These are phyloP conservation scores for Glycine soja DNA, from an alignment of 306 rosid genomes.

Conservation along the genomic window DNA sequence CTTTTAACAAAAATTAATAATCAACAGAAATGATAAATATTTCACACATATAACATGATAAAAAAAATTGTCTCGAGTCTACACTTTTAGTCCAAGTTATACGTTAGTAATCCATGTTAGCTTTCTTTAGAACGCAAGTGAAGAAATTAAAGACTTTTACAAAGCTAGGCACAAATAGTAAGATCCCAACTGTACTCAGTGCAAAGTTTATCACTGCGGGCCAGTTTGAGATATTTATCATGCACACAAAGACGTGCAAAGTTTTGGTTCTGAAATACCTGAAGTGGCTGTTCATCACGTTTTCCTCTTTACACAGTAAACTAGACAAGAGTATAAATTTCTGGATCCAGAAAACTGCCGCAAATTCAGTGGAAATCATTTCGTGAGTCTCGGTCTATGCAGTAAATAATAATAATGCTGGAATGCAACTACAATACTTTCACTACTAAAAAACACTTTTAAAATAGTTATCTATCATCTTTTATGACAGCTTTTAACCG, in stretches of 20 bases:
- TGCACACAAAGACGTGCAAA: conserved; percentile 30
- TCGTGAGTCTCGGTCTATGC: not conserved
- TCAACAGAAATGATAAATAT: too few species aligned
- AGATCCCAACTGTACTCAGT: not conserved
- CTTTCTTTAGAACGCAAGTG: conserved; percentile 25
- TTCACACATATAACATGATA: too few species aligned
- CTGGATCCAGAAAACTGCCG: not conserved
- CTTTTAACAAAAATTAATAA: too few species aligned
- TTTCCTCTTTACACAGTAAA: conserved; percentile 25
- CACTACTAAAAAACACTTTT: too few species aligned
- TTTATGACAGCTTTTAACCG: accelerated
- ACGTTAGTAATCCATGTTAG: not conserved
- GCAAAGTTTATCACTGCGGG: not conserved
- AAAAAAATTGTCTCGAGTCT: too few species aligned
- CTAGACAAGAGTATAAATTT: conserved; percentile 22
- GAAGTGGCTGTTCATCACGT: not conserved
- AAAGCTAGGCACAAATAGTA: conserved; percentile 11
- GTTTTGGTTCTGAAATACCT: not conserved
- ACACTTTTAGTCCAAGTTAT: too few species aligned
- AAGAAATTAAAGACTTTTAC: conserved; percentile 9
- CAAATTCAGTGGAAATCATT: not conserved
- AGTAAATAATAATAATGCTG: conserved; percentile 1
- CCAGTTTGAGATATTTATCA: conserved; percentile 29
- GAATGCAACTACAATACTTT: not conserved
- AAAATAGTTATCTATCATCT: too few species aligned